Evolutionary conservation across 176 grass and related monocot species (phyloP).

Genomic region (Neostapfia colusana): DNA sequence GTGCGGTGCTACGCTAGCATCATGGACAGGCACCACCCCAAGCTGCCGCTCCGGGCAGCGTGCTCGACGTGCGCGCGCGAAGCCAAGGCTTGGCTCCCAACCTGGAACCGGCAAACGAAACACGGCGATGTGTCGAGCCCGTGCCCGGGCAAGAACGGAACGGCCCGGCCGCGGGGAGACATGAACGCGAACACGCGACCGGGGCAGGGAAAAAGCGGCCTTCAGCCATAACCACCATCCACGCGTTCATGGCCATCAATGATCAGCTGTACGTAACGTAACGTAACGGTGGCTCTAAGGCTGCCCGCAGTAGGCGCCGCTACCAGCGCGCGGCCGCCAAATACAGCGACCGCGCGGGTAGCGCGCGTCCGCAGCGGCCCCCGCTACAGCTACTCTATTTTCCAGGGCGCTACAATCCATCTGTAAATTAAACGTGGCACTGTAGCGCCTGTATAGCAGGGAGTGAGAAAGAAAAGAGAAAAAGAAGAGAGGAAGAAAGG

Average conservation of each 20-base stretch:
- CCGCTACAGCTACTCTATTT: no score
- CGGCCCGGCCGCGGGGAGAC: not conserved
- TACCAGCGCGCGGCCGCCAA: no score
- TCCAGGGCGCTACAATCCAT: no score
- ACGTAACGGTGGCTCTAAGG: constrained; percentile 18
- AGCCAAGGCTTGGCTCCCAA: no score
- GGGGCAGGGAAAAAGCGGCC: not conserved
- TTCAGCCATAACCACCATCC: constrained; percentile 35
- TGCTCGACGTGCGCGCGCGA: not conserved
- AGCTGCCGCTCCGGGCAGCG: not conserved
- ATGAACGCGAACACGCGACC: not conserved
- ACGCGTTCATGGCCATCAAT: constrained; percentile 20
- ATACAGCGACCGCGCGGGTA: no score
- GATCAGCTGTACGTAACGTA: not conserved
- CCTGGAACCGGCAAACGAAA: not conserved
- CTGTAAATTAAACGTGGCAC: no score
- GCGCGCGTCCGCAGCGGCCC: no score
- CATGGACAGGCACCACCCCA: not conserved
- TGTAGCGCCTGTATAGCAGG: no score
- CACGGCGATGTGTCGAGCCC: not conserved
- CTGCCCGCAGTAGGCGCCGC: no score
- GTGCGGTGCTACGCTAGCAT: not conserved
- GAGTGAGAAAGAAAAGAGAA: no score
- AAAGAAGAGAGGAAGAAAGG: no score
- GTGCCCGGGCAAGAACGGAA: not conserved